Evolutionary conservation across 2,329 filamentous ascomycete genomes (phyloP).

Genomic region (Amylocarpus encephaloides): DNA sequence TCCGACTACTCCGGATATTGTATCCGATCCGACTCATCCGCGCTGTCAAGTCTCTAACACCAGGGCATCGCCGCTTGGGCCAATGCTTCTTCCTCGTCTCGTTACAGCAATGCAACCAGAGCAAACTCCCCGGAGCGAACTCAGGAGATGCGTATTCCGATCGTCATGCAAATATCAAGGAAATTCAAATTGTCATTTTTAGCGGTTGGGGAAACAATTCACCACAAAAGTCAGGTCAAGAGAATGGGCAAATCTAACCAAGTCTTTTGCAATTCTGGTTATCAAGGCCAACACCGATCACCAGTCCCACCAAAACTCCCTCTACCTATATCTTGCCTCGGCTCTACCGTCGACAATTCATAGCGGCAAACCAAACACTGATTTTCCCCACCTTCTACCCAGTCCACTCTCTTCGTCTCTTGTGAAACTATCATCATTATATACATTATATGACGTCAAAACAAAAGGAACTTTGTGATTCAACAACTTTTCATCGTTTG

Average conservation of each 20-base stretch:
- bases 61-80: too few relatives aligned
- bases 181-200: background rate
- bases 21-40: too few relatives aligned
- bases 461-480: background rate
- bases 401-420: background rate
- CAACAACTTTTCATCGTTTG: background rate
- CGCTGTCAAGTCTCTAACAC: too few relatives aligned
- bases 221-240: background rate
- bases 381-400: slow-evolving; percentile 5
- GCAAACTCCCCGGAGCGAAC: background rate
- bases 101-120: background rate
- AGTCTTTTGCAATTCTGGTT: slow-evolving; percentile 3
- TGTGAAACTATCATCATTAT: slow-evolving; percentile 14
- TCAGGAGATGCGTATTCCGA: background rate
- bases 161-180: too few relatives aligned
- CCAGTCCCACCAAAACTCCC: background rate
- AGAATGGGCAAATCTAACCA: slow-evolving; percentile 5
- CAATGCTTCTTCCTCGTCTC: background rate
- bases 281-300: background rate
- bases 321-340: slow-evolving; percentile 15
- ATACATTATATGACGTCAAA: slow-evolving; percentile 11
- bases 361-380: background rate
- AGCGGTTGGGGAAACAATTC: background rate
- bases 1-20: background rate
- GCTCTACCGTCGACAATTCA: slow-evolving; percentile 21